Evolutionary conservation across 2,329 filamentous ascomycete species (phyloP).

Genomic region (Microdochium trichocladiopsis): DNA sequence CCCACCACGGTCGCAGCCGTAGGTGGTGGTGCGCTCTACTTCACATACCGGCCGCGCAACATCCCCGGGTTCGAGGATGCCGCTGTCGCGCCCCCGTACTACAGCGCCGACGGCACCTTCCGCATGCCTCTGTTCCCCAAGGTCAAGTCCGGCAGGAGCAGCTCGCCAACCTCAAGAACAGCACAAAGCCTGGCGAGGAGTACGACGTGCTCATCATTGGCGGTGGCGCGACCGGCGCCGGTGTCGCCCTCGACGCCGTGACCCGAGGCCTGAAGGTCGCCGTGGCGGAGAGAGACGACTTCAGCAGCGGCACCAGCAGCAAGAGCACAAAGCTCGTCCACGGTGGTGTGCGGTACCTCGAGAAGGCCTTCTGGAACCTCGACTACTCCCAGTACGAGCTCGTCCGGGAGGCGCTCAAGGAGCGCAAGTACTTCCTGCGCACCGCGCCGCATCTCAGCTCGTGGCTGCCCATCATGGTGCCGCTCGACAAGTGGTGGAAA

Average conservation of each 20-base stretch:
- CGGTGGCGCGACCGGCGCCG: constrained; percentile 63
- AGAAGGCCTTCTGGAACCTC: constrained; percentile 70
- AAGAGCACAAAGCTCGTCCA: constrained; percentile 76
- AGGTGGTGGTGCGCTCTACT: constrained; percentile 37
- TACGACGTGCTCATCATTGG: constrained; percentile 68
- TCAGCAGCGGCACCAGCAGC: constrained; percentile 65
- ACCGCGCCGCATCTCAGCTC: constrained; percentile 67
- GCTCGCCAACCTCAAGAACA: constrained; percentile 50
- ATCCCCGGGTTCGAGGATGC: constrained; percentile 64
- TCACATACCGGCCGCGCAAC: constrained; percentile 60
- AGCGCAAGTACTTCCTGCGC: constrained; percentile 68
- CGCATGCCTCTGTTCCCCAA: constrained; percentile 57
- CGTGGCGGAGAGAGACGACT: constrained; percentile 66
- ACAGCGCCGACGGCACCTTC: constrained; percentile 61
- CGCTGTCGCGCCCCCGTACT: constrained; percentile 63
- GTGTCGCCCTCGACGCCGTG: constrained; percentile 65
- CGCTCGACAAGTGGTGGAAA: constrained; percentile 70
- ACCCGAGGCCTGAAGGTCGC: constrained; percentile 67
- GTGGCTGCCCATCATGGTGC: constrained; percentile 72
- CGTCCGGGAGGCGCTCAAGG: constrained; percentile 65
- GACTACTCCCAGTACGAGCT: constrained; percentile 68
- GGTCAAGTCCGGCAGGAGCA: constrained; percentile 57
- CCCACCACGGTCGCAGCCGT: constrained; percentile 32
- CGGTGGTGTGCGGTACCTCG: constrained; percentile 66
- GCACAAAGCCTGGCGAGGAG: constrained; percentile 33